These are phyloP conservation scores for Truncatella angustata DNA, from an alignment of 2,329 filamentous ascomycete species.

Conservation along the genomic window DNA sequence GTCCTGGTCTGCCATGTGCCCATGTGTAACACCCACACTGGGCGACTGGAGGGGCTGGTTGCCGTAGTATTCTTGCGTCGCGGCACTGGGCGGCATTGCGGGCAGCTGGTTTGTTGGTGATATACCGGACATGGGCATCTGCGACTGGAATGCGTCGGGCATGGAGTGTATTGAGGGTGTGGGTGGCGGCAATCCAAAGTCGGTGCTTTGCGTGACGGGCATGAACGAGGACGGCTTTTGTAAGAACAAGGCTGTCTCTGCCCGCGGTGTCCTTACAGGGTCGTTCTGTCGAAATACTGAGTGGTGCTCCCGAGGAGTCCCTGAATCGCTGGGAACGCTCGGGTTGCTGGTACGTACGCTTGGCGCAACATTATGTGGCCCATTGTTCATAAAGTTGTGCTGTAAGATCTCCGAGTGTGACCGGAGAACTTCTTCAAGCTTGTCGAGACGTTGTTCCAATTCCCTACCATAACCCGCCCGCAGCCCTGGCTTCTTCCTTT, in stretches of 20 bases:
- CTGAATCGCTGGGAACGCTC: conserved; percentile 53
- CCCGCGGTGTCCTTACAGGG: conserved; percentile 49
- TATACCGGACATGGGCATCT: conserved; percentile 39
- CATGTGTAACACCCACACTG: conserved; percentile 50
- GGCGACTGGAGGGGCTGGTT: conserved; percentile 54
- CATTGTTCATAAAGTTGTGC: conserved; percentile 43
- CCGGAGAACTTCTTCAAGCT: conserved; percentile 64
- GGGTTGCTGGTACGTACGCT: conserved; percentile 49
- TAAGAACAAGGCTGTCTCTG: conserved; percentile 59
- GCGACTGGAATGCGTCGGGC: conserved; percentile 49
- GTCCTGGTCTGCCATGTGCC: conserved; percentile 57
- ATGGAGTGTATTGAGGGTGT: conserved; percentile 40
- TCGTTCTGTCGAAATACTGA: conserved; percentile 51
- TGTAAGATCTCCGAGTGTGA: conserved; percentile 67
- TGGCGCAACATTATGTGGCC: conserved; percentile 30
- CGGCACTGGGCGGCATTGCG: conserved; percentile 36
- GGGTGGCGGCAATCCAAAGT: conserved; percentile 47
- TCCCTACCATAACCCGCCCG: conserved; percentile 70
- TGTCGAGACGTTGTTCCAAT: conserved; percentile 69
- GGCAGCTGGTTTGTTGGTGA: conserved; percentile 34
- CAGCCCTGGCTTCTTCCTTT: conserved; percentile 65
- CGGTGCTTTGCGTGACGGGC: conserved; percentile 43
- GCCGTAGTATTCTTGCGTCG: conserved; percentile 51
- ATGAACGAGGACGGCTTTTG: conserved; percentile 56
- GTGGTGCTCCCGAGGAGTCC: conserved; percentile 49